A percentile compares a stretch with the other conserved stretches of the same genome.
These are phyloP conservation scores for Nemania bipapillata DNA, from an alignment of 2,329 filamentous ascomycete genomes.

Conservation along the genomic window DNA sequence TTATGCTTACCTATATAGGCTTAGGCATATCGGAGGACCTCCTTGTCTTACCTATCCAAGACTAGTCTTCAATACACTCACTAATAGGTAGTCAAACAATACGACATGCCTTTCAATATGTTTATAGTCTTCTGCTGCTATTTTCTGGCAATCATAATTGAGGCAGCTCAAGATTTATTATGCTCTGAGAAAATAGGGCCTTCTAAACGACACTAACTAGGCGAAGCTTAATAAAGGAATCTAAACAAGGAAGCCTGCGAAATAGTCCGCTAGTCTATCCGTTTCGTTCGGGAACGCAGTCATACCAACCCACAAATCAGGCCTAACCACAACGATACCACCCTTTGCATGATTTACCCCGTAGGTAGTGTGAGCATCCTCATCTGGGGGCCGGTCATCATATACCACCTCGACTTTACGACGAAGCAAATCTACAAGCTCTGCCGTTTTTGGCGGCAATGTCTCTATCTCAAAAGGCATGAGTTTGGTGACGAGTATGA, in stretches of 20 bases:
- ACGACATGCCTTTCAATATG: too few species aligned
- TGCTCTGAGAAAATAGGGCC: too few species aligned
- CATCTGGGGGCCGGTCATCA: constrained; percentile 38
- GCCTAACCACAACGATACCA: constrained; percentile 34
- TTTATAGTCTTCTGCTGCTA: neutral
- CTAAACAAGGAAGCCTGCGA: constrained; percentile 19
- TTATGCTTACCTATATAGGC: too few species aligned
- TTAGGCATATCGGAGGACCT: too few species aligned
- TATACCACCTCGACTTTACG: constrained; percentile 26
- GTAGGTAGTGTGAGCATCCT: constrained; percentile 36
- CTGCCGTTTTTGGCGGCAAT: neutral
- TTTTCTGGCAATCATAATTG: neutral
- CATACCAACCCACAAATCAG: constrained; percentile 36
- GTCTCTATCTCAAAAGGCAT: constrained; percentile 43
- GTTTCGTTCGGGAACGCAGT: constrained; percentile 29
- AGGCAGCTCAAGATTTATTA: neutral
- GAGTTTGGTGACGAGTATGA: constrained; percentile 47
- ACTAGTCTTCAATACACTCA: too few species aligned
- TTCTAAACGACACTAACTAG: neutral
- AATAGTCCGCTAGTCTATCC: constrained; percentile 10
- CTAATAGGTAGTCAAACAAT: too few species aligned
- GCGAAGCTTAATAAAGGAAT: neutral
- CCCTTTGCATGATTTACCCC: constrained; percentile 35
- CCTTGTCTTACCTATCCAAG: too few species aligned
- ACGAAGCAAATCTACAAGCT: constrained; percentile 19